Evolutionary conservation across 2,329 filamentous ascomycete genomes (phyloP).

Genomic region (Aspergillus quadricinctus): DNA sequence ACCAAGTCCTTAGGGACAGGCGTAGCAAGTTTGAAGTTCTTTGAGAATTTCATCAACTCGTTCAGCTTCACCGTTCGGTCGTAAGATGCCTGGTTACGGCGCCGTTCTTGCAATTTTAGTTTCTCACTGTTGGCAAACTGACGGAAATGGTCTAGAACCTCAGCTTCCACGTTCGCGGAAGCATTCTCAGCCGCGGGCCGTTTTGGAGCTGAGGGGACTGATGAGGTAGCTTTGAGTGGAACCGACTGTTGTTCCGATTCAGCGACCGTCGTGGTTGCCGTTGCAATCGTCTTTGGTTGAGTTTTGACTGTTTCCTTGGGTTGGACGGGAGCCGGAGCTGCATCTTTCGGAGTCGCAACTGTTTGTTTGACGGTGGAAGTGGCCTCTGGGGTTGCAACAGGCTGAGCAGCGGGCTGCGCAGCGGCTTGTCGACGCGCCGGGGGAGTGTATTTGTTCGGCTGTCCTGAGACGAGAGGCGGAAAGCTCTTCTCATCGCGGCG

Average conservation of each 20-base stretch:
- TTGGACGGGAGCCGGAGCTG: constrained; percentile 23
- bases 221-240: constrained; percentile 18
- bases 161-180: constrained; percentile 57
- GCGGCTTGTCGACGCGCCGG: constrained; percentile 80
- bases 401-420: constrained; percentile 64
- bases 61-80: constrained; percentile 92
- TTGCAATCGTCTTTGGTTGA: constrained; percentile 16
- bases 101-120: constrained; percentile 54
- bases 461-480: constrained; percentile 59
- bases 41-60: constrained; percentile 91
- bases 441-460: constrained; percentile 76
- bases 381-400: constrained; percentile 70
- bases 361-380: constrained; percentile 88
- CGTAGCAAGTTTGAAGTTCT: constrained; percentile 89
- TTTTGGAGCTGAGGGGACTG: constrained; percentile 31
- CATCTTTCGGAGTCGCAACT: constrained; percentile 58
- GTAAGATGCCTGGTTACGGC: constrained; percentile 52
- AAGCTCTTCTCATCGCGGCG: constrained; percentile 62
- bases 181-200: constrained; percentile 47
- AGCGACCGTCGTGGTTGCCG: constrained; percentile 18
- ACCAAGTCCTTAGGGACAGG: constrained; percentile 89
- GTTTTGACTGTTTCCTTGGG: constrained; percentile 22
- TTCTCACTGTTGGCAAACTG: constrained; percentile 61
- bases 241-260: constrained; percentile 24
- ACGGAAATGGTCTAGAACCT: constrained; percentile 60